Conservation (phyloP, 2,329 filamentous ascomycete species). For the Claviceps fusiformis region DNA sequence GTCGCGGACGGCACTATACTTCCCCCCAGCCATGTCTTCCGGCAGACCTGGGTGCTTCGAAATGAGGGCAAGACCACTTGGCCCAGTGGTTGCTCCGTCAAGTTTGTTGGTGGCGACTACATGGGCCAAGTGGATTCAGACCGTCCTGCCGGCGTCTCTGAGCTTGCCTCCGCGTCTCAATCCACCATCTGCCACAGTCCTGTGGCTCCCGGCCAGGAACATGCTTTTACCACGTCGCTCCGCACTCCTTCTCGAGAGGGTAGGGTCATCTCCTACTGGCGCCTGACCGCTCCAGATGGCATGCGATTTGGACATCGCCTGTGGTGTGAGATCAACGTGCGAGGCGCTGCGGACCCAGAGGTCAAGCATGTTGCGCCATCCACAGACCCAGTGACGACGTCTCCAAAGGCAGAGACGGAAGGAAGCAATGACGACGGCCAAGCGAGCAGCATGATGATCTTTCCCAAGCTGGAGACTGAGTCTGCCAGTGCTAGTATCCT, state of each 20-base stretch:
- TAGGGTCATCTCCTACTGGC: constrained; percentile 90
- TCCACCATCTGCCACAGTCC: constrained; percentile 61
- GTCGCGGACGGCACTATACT: constrained; percentile 66
- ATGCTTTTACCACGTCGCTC: constrained; percentile 71
- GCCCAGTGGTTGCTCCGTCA: constrained; percentile 82
- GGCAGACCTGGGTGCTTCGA: constrained; percentile 81
- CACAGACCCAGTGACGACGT: background rate
- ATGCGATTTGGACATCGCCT: constrained; percentile 81
- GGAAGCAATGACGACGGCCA: constrained; percentile 12
- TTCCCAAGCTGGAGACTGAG: constrained; percentile 92
- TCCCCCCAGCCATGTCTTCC: constrained; percentile 58
- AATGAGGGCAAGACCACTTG: constrained; percentile 70
- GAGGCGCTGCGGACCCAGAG: constrained; percentile 19
- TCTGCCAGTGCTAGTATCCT: constrained; percentile 73
- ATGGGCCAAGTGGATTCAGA: constrained; percentile 84
- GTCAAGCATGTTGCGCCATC: constrained; percentile 13
- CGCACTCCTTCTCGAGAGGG: constrained; percentile 67
- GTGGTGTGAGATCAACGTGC: constrained; percentile 83
- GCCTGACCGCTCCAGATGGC: constrained; percentile 69
- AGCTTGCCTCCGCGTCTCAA: constrained; percentile 67
- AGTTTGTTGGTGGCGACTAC: constrained; percentile 86
- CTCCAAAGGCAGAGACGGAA: constrained; percentile 15
- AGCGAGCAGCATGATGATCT: constrained; percentile 67
- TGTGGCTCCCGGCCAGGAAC: constrained; percentile 60
- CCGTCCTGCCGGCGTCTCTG: constrained; percentile 63